These are phyloP conservation scores for Ophiostoma montium DNA, from an alignment of 2,329 filamentous ascomycete genomes.

Conservation along the genomic window DNA sequence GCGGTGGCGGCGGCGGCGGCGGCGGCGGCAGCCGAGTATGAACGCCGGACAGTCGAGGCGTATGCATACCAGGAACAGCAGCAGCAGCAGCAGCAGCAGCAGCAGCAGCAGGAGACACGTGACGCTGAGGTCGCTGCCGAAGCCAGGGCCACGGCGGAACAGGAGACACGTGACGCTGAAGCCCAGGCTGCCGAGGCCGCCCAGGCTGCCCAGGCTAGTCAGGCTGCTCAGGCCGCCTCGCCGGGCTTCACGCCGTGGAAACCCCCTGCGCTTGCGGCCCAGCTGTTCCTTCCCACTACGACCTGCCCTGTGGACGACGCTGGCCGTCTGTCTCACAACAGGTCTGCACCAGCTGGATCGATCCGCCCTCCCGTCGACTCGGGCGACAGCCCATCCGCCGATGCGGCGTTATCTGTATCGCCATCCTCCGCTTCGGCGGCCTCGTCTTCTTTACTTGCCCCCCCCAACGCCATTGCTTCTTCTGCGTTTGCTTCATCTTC, in stretches of 20 bases:
- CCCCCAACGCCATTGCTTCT: background rate
- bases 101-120: slow-evolving; percentile 21
- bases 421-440: background rate
- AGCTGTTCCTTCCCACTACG: slow-evolving; percentile 1
- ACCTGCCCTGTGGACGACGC: background rate
- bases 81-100: slow-evolving; percentile 21
- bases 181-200: background rate
- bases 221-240: background rate
- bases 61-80: slow-evolving; percentile 17
- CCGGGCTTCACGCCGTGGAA: slow-evolving; percentile 6
- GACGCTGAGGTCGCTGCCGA: background rate
- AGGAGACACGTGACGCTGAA: slow-evolving; percentile 14
- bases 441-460: too few relatives aligned
- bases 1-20: too few relatives aligned
- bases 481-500: background rate
- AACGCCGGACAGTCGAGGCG: background rate
- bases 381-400: background rate
- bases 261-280: background rate
- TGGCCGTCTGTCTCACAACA: background rate
- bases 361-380: background rate
- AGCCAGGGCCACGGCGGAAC: slow-evolving; percentile 9
- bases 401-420: background rate
- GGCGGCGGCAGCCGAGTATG: too few relatives aligned
- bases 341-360: background rate
- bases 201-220: too few relatives aligned